Percentiles rank a stretch among this genome's conserved stretches.
phyloP scores from a whole-genome alignment of 352 stramenopile genomes.

The Pythium dissotocum region DNA sequence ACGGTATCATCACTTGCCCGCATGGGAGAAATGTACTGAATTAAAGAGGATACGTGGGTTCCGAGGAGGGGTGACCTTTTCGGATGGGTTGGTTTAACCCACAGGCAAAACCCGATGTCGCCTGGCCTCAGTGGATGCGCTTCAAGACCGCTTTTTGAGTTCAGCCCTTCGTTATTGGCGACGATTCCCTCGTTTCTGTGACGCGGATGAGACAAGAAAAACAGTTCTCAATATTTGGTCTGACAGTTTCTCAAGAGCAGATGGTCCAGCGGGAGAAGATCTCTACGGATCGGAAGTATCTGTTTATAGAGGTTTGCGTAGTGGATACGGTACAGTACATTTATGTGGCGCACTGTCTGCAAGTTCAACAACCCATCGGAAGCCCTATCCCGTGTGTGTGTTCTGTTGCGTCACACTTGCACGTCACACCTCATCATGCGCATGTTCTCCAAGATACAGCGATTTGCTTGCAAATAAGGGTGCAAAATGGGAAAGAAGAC shows the following conservation, averaged over 20 bases:
- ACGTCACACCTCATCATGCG: not conserved
- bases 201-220: not conserved
- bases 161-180: not conserved
- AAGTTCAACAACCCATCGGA: constrained; percentile 2
- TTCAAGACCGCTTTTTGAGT: not conserved
- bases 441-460: too few species aligned
- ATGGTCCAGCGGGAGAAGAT: not conserved
- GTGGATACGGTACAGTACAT: not conserved
- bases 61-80: not conserved
- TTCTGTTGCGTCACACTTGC: constrained; percentile 3
- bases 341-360: not conserved
- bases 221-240: not conserved
- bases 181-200: not conserved
- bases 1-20: not conserved
- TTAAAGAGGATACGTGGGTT: not conserved
- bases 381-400: not conserved
- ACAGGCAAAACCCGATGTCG: not conserved
- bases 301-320: not conserved
- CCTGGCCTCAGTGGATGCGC: not conserved
- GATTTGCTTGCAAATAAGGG: not conserved
- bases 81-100: not conserved
- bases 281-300: not conserved
- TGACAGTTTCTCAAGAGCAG: not conserved
- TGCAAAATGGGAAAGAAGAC: not conserved
- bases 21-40: constrained; percentile 2